Evolutionary conservation across 345 rosid genomes (phyloP).

Genomic region (Hibiscus mutabilis): DNA sequence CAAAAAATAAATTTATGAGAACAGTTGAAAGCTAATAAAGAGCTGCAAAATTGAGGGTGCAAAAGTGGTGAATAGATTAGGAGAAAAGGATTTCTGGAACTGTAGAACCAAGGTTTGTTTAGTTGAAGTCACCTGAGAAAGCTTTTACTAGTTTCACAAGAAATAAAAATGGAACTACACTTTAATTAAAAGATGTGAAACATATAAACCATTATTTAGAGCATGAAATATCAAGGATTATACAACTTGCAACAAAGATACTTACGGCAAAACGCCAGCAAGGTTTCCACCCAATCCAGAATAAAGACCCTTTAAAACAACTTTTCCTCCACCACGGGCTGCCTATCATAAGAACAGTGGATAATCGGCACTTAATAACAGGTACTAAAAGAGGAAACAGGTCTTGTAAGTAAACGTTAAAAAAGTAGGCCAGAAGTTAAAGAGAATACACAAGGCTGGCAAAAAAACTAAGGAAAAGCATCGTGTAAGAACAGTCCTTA

Average conservation of each 20-base stretch:
- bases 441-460: not conserved
- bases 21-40: not conserved
- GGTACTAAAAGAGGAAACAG: not conserved
- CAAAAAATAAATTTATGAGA: not conserved
- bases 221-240: not conserved
- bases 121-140: not conserved
- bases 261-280: conserved; percentile 83
- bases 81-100: not conserved
- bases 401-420: not conserved
- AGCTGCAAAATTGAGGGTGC: not conserved
- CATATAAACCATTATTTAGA: not conserved
- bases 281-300: conserved; percentile 86
- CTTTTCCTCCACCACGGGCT: conserved; percentile 62
- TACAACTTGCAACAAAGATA: conserved; percentile 13
- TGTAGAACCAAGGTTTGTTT: not conserved
- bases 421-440: not conserved
- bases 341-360: conserved; percentile 32
- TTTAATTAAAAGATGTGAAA: not conserved
- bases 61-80: not conserved
- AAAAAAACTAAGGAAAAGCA: not conserved
- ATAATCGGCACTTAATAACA: conserved; percentile 8
- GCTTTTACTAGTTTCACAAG: not conserved
- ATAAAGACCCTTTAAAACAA: conserved; percentile 60
- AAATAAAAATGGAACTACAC: not conserved
- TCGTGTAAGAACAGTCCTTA: not conserved